Base-by-base conservation (phyloP, 2,329 filamentous ascomycete genomes). In the Talaromyces piceae region DNA sequence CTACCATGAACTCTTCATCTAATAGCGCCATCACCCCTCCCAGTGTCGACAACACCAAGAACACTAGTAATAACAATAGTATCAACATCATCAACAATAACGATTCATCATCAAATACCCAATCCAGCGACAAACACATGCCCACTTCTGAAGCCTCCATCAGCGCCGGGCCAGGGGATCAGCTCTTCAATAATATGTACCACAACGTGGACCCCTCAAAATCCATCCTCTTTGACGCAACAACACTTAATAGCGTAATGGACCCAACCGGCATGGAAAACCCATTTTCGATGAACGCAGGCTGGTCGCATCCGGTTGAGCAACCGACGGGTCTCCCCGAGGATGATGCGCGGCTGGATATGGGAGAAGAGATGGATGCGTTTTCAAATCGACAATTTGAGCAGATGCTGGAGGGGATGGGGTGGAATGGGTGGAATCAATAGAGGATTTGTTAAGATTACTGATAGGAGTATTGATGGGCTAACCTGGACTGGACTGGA, bases 351-450 rank as follows among this genome's bases (percentile, higher is more conserved):
- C 27, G 25, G 5, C 13, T 46, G 13, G 44, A 41, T 31, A 45
- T 54, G 44, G 28, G 52, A 51, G 46, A 46, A 13, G 53, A 56
- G 13, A 52, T 68, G 45, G 63, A 63, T 26, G 50, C 58, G 12
- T 56, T 68, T 6, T 64, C 54, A 23, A 67, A 68, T 16, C 60
- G 61, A 3, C 66, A 70, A 33, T 72, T 69, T 65, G 62, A 63
- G 3, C 61, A 67, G 23, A 59, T 68, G 1, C 49, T 68, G 50
- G 55, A 61, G 44, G 47, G 46, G 0, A 37, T 59, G 43, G 57
- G 59, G 6, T 67, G 65, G 64, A 59, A 62, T 30, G 61, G 58
- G 26, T 69, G 60, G 58, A 58, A 57, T 3, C 45, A 43, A n/a
- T 57, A 43, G 48, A 45, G 41, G 22, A 7, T 41, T 30, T 41